Base-by-base conservation (phyloP, 371 early-diverging fungal genomes). In the Rhizopus sp. region DNA sequence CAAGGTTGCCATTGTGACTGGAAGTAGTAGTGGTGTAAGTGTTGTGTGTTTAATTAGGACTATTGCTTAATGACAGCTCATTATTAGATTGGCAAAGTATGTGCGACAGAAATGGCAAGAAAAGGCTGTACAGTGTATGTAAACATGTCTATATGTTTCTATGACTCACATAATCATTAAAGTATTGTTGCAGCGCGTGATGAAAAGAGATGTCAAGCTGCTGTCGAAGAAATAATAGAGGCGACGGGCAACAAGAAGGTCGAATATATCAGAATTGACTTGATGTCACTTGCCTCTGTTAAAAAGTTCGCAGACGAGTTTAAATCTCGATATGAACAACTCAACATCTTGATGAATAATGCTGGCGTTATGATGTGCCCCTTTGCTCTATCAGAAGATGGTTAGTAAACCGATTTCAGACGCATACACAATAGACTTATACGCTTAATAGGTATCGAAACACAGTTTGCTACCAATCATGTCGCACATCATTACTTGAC, bases 401-500 rank as follows among this genome's bases (percentile, higher is more conserved):
- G 85, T 15, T 69, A 32, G 32, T 29, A 54, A 39, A 23, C 23
- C 23, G 23, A 23, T 23, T 1, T 23, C 23, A 23, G 23, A 23
- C 23, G 23, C 23, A 23, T 23, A 23, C 23, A 23, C 23, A 2
- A 2, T 23, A 23, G 1, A 23, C 23, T 23, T 23, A 23, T 2
- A 23, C 23, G 23, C 2, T 23, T 23, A 23, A 23, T 34, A 16
- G 15, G 33, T 4, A 59, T 75, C 38, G 75, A 75, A 44, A 59
- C 35, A 0, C 72, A 69, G 50, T 70, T 73, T 39, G 77, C 66
- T 7, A 71, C 70, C 8, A 93, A 95, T 71, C 93, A 93, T 55
- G 69, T 94, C 30, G 94, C 88, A 16, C 89, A 88, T 48, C 84
- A 85, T 57, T 81, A 78, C n/a, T 73, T 90, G 52, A 88, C 88